Evolutionary conservation across 805 yeast species (phyloP), one percentile per base, ranked within the genome.

Genomic region (Candida germanica): DNA sequence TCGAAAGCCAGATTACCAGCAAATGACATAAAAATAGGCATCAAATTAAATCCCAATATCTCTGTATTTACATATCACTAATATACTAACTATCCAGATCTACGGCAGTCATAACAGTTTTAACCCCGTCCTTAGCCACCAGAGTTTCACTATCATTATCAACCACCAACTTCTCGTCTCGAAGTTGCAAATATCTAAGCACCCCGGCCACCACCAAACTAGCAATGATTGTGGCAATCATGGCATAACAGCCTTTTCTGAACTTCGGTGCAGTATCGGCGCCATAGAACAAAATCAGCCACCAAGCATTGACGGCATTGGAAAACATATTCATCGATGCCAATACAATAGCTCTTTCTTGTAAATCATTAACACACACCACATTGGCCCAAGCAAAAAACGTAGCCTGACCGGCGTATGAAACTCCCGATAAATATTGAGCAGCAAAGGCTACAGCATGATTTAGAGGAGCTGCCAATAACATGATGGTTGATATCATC

Each of bases 311-410:
- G 6, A 77, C 77, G 2, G 80, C 79, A 47, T 75, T 71, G 19
- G 78, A 71, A 53, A 76, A 75, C 80, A 77, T 76, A 53, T 77
- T 77, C 82, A 78, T 77, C 0, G 80, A 75, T 0, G 81, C 85
- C 32, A 80, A 58, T 1, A 78, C 80, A 31, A 80, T 62, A 0
- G 85, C 82, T 49, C 85, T 65, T 48, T 77, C 82, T 58, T 80
- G 78, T 17, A 75, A 53, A 52, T 80, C 86, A 42, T 74, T 66
- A 21, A 71, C 66, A 42, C 80, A 75, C 1, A 76, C 74, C 31
- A 75, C 61, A 46, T 79, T 78, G 3, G 81, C 81, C 83, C 84
- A 79, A 0, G 83, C 75, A 34, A 79, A 74, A 51, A 75, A 73
- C 0, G 73, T 65, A 0, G 84, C 73, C 42, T 79, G 83, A 3